A percentile compares a stretch with the other conserved stretches of the same genome.
These are phyloP conservation scores for Pseudogymnoascus sp. DNA, from an alignment of 2,329 filamentous ascomycete genomes.

Conservation along the genomic window DNA sequence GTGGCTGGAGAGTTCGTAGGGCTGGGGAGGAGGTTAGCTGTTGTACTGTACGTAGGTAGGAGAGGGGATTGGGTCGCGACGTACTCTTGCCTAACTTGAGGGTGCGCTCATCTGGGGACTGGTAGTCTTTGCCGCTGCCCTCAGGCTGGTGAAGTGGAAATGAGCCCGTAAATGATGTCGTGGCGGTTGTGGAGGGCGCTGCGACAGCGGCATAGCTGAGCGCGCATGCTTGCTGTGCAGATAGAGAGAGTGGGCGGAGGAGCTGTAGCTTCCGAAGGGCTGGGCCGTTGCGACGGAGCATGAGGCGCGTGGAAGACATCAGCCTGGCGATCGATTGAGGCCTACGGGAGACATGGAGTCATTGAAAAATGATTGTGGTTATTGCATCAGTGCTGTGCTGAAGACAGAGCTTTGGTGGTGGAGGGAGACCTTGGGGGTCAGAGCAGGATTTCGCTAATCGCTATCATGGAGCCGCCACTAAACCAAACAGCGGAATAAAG, in stretches of 20 bases:
- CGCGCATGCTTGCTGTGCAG: neutral
- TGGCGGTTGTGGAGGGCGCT: neutral
- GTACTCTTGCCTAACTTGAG: conserved; percentile 57
- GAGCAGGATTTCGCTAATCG: conserved; percentile 9
- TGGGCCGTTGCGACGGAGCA: conserved; percentile 5
- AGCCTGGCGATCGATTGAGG: neutral
- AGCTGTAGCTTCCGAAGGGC: neutral
- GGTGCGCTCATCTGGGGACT: conserved; percentile 48
- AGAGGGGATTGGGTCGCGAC: conserved; percentile 21
- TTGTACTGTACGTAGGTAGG: neutral
- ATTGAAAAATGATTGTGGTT: neutral
- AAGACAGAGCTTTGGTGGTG: neutral
- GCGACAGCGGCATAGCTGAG: neutral
- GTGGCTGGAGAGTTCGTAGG: conserved; percentile 57
- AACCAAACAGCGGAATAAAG: neutral
- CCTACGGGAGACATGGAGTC: neutral
- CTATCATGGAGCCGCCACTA: conserved; percentile 6
- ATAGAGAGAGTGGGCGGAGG: neutral
- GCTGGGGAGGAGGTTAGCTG: conserved; percentile 35
- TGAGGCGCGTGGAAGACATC: neutral
- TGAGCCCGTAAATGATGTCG: conserved; percentile 34
- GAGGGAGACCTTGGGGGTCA: neutral
- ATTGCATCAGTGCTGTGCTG: neutral
- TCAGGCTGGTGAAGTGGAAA: conserved; percentile 15
- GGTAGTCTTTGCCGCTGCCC: conserved; percentile 23